These are phyloP conservation scores for Endothia cerciana DNA, from an alignment of 2,329 filamentous ascomycete genomes.

Conservation along the genomic window DNA sequence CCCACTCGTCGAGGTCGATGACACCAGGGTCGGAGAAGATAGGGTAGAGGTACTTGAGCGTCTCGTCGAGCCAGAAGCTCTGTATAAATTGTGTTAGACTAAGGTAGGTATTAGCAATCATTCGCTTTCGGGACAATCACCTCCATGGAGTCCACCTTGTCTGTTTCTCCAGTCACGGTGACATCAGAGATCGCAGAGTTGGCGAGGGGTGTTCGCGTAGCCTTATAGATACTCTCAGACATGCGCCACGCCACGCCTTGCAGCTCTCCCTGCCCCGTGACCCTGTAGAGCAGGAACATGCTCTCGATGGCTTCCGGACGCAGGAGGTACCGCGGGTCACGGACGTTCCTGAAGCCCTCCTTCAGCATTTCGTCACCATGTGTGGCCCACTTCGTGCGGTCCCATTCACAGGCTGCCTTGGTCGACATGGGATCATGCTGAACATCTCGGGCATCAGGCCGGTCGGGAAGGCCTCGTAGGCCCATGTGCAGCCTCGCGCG, in stretches of 20 bases:
- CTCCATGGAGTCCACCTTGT: slow-evolving; percentile 45
- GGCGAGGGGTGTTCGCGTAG: slow-evolving; percentile 48
- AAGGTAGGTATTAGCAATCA: not conserved
- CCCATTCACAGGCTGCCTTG: slow-evolving; percentile 41
- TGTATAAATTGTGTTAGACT: slow-evolving; percentile 40
- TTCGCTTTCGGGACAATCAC: slow-evolving; percentile 18
- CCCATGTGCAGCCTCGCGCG: slow-evolving; percentile 61
- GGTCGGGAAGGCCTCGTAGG: slow-evolving; percentile 56
- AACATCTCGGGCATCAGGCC: slow-evolving; percentile 65
- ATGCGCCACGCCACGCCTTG: slow-evolving; percentile 79
- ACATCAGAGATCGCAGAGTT: slow-evolving; percentile 34
- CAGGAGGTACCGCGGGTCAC: slow-evolving; percentile 51
- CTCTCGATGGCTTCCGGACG: slow-evolving; percentile 76
- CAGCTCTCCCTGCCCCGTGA: slow-evolving; percentile 73
- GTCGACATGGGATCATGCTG: slow-evolving; percentile 47
- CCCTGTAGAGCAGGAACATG: slow-evolving; percentile 78
- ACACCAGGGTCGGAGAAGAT: slow-evolving; percentile 59
- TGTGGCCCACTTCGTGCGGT: slow-evolving; percentile 40
- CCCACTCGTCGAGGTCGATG: slow-evolving; percentile 62
- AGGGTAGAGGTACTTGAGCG: slow-evolving; percentile 66
- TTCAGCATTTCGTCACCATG: slow-evolving; percentile 34
- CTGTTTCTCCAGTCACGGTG: slow-evolving; percentile 45
- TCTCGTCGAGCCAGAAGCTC: slow-evolving; percentile 66
- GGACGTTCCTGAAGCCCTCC: slow-evolving; percentile 35
- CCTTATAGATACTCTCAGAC: slow-evolving; percentile 70